Percentiles rank a stretch among this genome's conserved stretches.
Evolutionary conservation across 2,329 filamentous ascomycete species (phyloP).

Genomic region (Ophiostoma novo-ulmi): DNA sequence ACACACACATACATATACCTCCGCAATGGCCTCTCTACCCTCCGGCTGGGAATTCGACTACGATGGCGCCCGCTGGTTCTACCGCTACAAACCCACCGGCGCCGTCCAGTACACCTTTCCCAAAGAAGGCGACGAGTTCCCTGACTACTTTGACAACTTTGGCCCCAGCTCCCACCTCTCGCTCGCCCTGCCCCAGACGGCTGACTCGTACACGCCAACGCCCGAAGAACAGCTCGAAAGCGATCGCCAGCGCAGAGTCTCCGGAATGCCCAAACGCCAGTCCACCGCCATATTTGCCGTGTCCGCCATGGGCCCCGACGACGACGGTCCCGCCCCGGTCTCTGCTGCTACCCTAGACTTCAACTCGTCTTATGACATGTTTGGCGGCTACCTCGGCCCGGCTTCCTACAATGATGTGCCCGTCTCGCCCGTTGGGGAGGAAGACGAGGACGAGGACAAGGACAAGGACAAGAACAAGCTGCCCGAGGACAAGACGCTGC

Average conservation of each 20-base stretch:
- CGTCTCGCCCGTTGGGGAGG: slow-evolving; percentile 41
- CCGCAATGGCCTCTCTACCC: slow-evolving; percentile 44
- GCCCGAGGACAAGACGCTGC: slow-evolving; percentile 3
- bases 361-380: slow-evolving; percentile 44
- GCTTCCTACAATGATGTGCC: slow-evolving; percentile 42
- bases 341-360: slow-evolving; percentile 34
- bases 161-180: slow-evolving; percentile 31
- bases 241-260: slow-evolving; percentile 45
- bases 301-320: neutral
- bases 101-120: slow-evolving; percentile 54
- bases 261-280: slow-evolving; percentile 20
- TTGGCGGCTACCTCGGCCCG: slow-evolving; percentile 51
- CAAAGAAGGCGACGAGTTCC: slow-evolving; percentile 53
- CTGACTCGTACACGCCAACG: slow-evolving; percentile 34
- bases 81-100: slow-evolving; percentile 51
- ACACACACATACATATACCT: neutral
- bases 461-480: slow-evolving; percentile 25
- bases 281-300: neutral
- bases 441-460: slow-evolving; percentile 26
- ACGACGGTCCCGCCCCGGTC: neutral
- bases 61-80: slow-evolving; percentile 55
- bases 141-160: slow-evolving; percentile 43
- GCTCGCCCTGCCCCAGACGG: slow-evolving; percentile 2
- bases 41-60: slow-evolving; percentile 55
- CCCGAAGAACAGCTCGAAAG: slow-evolving; percentile 52